Evolutionary conservation across 2,329 filamentous ascomycete species (phyloP), one percentile per base, ranked within the genome.

Genomic region (Bipolaris victoriae): DNA sequence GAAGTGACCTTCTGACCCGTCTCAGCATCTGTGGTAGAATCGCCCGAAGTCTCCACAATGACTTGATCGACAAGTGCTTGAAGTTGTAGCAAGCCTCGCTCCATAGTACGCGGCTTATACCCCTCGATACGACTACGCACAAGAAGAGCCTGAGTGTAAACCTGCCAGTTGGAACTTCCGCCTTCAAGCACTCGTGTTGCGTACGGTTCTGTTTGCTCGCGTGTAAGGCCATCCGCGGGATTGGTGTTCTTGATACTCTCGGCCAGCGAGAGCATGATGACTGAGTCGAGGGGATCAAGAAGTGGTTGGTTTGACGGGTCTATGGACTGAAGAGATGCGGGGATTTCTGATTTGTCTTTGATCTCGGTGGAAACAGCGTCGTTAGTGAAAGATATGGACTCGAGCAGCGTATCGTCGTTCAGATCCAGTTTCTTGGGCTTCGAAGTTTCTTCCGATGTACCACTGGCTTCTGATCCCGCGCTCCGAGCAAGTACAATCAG

Each of bases 21-120:
- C 39, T 69, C 66, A 3, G 62, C 67, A 49, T 70, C 64, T 13
- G 64, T 62, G 1, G 66, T 70, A 10, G 62, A 45, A 40, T 71
- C 61, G 0, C 69, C 70, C 3, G 84, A 81, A 0, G 91, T 98
- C 60, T 98, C 93, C 0, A 91, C 90, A 57, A 99, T 88, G 50
- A 99, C 90, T 71, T 99, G 95, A 66, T 99, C 95, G 1, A 97
- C 93, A 0, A 99, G 86, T 1, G 93, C 93, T 77, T 99, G 95
- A 65, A 99, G 85, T 77, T 99, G 95, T 18, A 99, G 80, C 0
- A 99, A 86, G 44, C 92, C 91, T 58, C 95, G 84, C 78, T 99
- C 95, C 36, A 96, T 84, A 0, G 95, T 99, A 52, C 94, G 84
- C 51, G 93, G 91, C 51, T 87, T 86, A 77, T 96, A 93, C 0